Evolutionary conservation across 2,329 filamentous ascomycete species (phyloP).

Genomic region (Calonectria pauciramosa): DNA sequence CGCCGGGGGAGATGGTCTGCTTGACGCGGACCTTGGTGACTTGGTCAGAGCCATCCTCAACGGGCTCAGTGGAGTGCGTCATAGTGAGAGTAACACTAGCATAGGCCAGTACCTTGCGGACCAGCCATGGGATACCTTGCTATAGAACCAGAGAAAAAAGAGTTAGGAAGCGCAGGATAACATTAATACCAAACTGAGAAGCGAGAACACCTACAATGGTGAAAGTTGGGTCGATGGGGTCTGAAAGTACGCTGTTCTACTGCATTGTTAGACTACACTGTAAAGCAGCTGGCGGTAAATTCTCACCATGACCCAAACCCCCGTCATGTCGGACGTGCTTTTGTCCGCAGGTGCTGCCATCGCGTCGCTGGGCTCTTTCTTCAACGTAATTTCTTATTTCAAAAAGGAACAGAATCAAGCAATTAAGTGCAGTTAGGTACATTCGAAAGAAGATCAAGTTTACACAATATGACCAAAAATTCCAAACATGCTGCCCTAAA

Average conservation of each 20-base stretch:
- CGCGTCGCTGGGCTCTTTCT: background rate
- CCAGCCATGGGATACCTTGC: background rate
- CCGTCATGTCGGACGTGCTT: background rate
- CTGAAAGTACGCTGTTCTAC: background rate
- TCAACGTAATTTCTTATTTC: background rate
- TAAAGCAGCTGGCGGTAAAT: background rate
- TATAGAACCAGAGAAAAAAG: background rate
- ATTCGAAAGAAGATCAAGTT: background rate
- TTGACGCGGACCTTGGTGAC: background rate
- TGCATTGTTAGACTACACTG: background rate
- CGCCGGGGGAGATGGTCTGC: background rate
- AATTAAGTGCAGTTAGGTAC: background rate
- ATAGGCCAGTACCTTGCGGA: background rate
- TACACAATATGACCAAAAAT: background rate
- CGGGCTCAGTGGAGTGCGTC: background rate
- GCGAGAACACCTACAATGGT: background rate
- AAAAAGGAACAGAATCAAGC: background rate
- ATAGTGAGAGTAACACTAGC: background rate
- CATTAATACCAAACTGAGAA: background rate
- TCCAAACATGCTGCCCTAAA: background rate
- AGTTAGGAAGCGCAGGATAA: background rate
- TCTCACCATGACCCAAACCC: constrained; percentile 1
- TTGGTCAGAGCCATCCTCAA: background rate
- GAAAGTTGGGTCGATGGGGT: background rate
- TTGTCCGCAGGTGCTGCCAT: background rate